Evolutionary conservation across 768 basidiomycete genomes (phyloP), one percentile per base, ranked within the genome.

Genomic region (Udeniomyces megalosporus): DNA sequence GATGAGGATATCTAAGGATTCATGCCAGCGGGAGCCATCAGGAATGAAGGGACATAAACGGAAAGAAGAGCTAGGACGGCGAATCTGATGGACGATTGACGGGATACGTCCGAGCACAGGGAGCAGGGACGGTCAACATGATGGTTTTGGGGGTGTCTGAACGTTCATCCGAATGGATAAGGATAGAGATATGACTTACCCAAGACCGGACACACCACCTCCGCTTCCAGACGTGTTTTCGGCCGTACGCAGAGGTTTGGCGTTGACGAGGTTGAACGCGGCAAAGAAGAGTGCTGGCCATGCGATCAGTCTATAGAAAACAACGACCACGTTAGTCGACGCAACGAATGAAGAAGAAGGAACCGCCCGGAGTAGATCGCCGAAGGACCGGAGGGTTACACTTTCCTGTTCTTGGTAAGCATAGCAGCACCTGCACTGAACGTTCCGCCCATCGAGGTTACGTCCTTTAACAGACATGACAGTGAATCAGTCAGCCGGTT

Each of bases 271-370:
- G 38, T 14, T 24, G 15, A 29, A 44, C 35, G 50, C n/a, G 24
- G 60, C 38, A 7, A 61, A 14, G 20, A 61, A 4, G 29, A 61
- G 42, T 8, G 60, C 17, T 11, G 60, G 60, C 60, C 60, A 61
- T 8, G 60, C 60, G 42, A 61, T 20, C 11, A 54, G 26, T n/a
- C 60, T 31, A 31, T 61, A 42, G 8, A 17, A 42, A 8, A 8
- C 38, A 42, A 8, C 8, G 17, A 17, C 17, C 8, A 17, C 38
- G 10, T 8, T 42, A 42, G 38, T 42, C 17, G 38, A 42, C 10
- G 8, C 38, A 42, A 17, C 10, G 17, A 42, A 17, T 8, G 38
- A 42, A 42, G 38, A 42, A 42, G 38, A 42, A 42, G 38, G 17
- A 17, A 42, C 38, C 38, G 38, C n/a, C n/a, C 38, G 38, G 17